These are phyloP conservation scores for Starmerella kuoi DNA, from an alignment of 805 yeast genomes.

Conservation along the genomic window DNA sequence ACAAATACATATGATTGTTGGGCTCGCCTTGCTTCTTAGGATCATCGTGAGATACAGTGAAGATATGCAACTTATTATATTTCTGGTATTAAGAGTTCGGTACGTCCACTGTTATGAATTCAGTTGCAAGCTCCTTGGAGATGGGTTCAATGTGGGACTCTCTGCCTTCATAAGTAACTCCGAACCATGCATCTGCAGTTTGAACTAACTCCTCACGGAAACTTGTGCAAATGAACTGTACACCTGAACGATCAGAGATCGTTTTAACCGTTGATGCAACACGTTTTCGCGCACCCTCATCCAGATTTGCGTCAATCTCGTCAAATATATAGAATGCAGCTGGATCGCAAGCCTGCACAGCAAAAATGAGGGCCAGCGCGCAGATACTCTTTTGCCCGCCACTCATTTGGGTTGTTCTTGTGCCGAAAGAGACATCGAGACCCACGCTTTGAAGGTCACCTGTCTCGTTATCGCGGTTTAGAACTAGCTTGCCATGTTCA, in stretches of 20 bases:
- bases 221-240: constrained; percentile 89
- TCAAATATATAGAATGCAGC: constrained; percentile 95
- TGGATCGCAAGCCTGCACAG: constrained; percentile 90
- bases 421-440: constrained; percentile 79
- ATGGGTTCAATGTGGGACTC: constrained; percentile 69
- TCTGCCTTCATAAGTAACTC: constrained; percentile 72
- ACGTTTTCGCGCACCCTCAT: constrained; percentile 77
- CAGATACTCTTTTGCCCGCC: constrained; percentile 98
- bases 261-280: constrained; percentile 66
- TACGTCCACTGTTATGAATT: constrained; percentile 47
- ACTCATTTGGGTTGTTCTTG: constrained; percentile 71
- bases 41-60: no score
- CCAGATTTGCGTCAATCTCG: constrained; percentile 92
- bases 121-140: constrained; percentile 56
- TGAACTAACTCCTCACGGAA: constrained; percentile 86
- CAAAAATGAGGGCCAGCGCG: constrained; percentile 85
- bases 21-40: no score
- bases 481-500: constrained; percentile 63
- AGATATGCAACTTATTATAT: no score
- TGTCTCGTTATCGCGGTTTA: constrained; percentile 33
- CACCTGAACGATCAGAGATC: constrained; percentile 35
- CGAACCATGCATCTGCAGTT: constrained; percentile 76
- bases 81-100: no score
- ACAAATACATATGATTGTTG: no score
- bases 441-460: constrained; percentile 59